Conservation (phyloP, 352 stramenopile species). For the Pythium guiyangense region DNA sequence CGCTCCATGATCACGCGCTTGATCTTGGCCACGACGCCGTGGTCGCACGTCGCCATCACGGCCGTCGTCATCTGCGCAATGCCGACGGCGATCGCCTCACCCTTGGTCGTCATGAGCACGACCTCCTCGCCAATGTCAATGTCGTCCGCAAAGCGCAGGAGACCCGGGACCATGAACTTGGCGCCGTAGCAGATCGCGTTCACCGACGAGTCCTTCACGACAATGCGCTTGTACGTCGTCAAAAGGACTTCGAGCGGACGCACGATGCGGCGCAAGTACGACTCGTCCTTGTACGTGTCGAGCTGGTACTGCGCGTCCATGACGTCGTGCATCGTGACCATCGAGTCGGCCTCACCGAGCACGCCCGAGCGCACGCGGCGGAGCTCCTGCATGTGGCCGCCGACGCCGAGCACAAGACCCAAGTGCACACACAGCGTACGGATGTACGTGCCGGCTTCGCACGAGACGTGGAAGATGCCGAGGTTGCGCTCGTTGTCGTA, state of each 20-base stretch:
- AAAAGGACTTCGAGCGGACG: constrained; percentile 98
- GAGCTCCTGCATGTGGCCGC: constrained; percentile 99
- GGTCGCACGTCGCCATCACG: constrained; percentile 99
- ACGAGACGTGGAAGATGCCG: constrained; percentile 96
- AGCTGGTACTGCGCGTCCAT: constrained; percentile 99
- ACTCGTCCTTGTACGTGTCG: constrained; percentile 99
- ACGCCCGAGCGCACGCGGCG: constrained; percentile 96
- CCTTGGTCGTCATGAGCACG: constrained; percentile 99
- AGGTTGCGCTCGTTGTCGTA: constrained; percentile 98
- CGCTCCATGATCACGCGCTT: constrained; percentile 99
- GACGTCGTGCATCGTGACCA: constrained; percentile 99
- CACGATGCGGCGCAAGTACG: constrained; percentile 97
- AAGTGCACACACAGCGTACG: constrained; percentile 99
- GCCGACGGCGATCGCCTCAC: constrained; percentile 98
- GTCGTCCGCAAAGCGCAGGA: constrained; percentile 98
- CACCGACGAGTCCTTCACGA: constrained; percentile 99
- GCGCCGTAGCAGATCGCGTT: constrained; percentile 99
- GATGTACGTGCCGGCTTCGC: constrained; percentile 99
- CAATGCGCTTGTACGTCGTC: constrained; percentile 98
- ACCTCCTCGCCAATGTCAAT: constrained; percentile 99
- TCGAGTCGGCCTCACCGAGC: constrained; percentile 93
- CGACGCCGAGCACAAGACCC: constrained; percentile 95
- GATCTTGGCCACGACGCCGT: constrained; percentile 99
- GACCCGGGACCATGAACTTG: constrained; percentile 99
- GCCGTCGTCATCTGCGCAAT: constrained; percentile 99